Percentiles rank a stretch among this genome's conserved stretches.
These are phyloP conservation scores for Juglanconis sp. DNA, from an alignment of 2,329 filamentous ascomycete genomes.

Conservation along the genomic window DNA sequence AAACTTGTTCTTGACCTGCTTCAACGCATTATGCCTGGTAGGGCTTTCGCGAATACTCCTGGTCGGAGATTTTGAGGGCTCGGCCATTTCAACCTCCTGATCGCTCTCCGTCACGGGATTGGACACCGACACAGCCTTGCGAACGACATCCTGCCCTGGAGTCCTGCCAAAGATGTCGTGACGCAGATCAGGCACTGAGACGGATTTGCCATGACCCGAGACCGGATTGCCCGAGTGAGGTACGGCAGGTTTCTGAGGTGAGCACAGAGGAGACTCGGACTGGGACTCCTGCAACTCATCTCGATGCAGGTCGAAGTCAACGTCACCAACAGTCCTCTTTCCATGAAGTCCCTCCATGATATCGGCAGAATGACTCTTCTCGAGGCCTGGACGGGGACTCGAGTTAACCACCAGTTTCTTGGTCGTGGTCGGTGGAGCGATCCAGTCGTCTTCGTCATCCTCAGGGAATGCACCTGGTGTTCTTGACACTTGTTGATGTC, in stretches of 20 bases:
- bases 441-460: constrained; percentile 63
- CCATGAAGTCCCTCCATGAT: constrained; percentile 55
- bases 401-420: constrained; percentile 29
- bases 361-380: constrained; percentile 61
- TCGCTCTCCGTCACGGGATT: constrained; percentile 47
- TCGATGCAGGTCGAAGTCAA: constrained; percentile 44
- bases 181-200: constrained; percentile 57
- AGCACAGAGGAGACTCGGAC: constrained; percentile 18
- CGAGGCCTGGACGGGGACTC: constrained; percentile 49
- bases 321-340: constrained; percentile 45
- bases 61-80: constrained; percentile 50
- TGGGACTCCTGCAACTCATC: constrained; percentile 32
- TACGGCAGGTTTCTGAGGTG: constrained; percentile 29
- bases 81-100: constrained; percentile 40
- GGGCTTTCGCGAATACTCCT: constrained; percentile 67
- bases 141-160: constrained; percentile 35
- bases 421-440: constrained; percentile 47
- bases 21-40: constrained; percentile 44
- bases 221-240: constrained; percentile 24
- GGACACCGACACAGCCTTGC: constrained; percentile 61
- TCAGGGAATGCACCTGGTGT: constrained; percentile 61
- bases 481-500: constrained; percentile 26
- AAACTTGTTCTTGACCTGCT: constrained; percentile 88
- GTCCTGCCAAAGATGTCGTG: constrained; percentile 19
- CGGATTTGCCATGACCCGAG: constrained; percentile 57